phyloP scores from a whole-genome alignment of 2,329 filamentous ascomycete species.

The Xylariales sp. region DNA sequence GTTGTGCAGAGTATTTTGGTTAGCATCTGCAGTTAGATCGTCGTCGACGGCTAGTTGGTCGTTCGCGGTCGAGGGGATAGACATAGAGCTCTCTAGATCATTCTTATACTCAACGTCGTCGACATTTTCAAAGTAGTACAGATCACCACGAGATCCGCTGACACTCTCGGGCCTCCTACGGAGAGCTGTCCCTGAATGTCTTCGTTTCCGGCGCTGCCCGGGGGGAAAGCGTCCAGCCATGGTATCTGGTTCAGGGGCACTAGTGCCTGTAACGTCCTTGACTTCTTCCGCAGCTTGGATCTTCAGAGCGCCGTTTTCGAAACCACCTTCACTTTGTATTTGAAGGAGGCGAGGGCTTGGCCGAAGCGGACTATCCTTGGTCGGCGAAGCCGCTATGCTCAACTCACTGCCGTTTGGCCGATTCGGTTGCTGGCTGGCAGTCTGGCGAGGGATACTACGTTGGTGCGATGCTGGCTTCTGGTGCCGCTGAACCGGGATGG shows the following conservation, averaged over 20 bases:
- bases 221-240: constrained; percentile 36
- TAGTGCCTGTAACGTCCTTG: constrained; percentile 58
- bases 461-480: constrained; percentile 60
- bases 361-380: constrained; percentile 19
- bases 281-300: constrained; percentile 33
- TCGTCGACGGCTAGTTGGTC: too few relatives aligned
- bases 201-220: constrained; percentile 53
- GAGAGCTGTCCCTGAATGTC: constrained; percentile 84
- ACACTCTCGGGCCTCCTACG: constrained; percentile 71
- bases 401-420: constrained; percentile 40
- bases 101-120: constrained; percentile 78
- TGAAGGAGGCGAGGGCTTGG: constrained; percentile 17
- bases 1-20: constrained; percentile 1
- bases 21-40: too few relatives aligned
- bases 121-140: constrained; percentile 89
- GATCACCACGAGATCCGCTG: constrained; percentile 62
- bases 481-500: constrained; percentile 75
- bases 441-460: constrained; percentile 56
- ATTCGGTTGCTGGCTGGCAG: constrained; percentile 36
- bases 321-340: constrained; percentile 29
- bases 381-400: constrained; percentile 2
- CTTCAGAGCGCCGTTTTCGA: constrained; percentile 18
- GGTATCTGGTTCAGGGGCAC: constrained; percentile 59
- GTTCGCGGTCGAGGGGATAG: too few relatives aligned
- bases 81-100: constrained; percentile 52